Conservation (phyloP, 805 yeast genomes). For the Blastobotrys peoriensis region DNA sequence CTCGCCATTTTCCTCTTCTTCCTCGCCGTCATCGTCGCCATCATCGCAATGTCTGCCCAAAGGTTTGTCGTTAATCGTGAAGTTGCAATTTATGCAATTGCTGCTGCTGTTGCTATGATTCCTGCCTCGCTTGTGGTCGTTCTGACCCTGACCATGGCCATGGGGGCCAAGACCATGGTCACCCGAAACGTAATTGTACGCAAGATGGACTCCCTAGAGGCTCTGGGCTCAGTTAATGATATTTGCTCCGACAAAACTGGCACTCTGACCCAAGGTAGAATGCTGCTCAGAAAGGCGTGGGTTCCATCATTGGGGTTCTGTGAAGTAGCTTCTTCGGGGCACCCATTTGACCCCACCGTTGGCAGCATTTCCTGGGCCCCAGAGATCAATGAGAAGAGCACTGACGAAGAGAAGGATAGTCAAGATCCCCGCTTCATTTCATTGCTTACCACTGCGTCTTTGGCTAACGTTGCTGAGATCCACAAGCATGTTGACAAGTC, state of each 20-base stretch:
- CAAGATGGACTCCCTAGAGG: constrained; percentile 71
- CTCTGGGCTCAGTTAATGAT: constrained; percentile 71
- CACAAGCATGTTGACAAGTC: constrained; percentile 38
- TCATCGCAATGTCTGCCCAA: constrained; percentile 83
- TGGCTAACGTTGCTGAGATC: constrained; percentile 75
- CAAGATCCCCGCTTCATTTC: constrained; percentile 29
- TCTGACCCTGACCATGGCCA: constrained; percentile 80
- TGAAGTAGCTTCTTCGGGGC: constrained; percentile 47
- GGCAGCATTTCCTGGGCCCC: constrained; percentile 41
- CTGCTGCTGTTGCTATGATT: constrained; percentile 77
- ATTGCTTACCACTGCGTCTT: constrained; percentile 62
- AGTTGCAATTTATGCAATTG: constrained; percentile 83
- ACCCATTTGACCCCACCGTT: constrained; percentile 57
- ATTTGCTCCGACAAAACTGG: constrained; percentile 83
- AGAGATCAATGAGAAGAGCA: constrained; percentile 32
- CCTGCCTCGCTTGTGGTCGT: constrained; percentile 78
- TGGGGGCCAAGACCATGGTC: constrained; percentile 72
- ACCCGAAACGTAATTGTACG: constrained; percentile 64
- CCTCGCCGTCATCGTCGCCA: constrained; percentile 79
- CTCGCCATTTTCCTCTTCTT: constrained; percentile 66
- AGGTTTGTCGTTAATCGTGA: constrained; percentile 65
- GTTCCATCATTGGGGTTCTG: constrained; percentile 57
- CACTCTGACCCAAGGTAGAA: constrained; percentile 72
- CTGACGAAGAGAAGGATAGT: constrained; percentile 1
- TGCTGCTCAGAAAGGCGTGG: constrained; percentile 69